Conservation (phyloP, 129 eudicot species). For the Sambucus nigra region DNA sequence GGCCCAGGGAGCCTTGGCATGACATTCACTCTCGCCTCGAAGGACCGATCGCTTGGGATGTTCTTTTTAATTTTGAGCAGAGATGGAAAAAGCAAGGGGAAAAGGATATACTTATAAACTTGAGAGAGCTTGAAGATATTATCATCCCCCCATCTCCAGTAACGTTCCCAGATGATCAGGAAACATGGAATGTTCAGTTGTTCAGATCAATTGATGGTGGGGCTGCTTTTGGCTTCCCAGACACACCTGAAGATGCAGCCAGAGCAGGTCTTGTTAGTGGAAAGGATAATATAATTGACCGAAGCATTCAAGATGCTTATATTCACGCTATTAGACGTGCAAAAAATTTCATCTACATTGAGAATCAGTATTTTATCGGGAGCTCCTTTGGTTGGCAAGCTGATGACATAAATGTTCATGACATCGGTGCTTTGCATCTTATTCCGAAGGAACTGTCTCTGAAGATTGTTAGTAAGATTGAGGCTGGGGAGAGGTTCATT, state of each 20-base stretch:
- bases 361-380: constrained; percentile 83
- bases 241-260: constrained; percentile 68
- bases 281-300: constrained; percentile 65
- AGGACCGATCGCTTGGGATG: constrained; percentile 79
- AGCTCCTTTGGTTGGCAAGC: constrained; percentile 56
- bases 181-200: constrained; percentile 68
- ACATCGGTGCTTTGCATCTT: constrained; percentile 61
- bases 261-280: constrained; percentile 75
- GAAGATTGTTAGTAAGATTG: constrained; percentile 70
- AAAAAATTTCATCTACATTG: constrained; percentile 60
- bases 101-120: constrained; percentile 45
- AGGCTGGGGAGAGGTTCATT: constrained; percentile 69
- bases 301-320: constrained; percentile 84
- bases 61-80: constrained; percentile 68
- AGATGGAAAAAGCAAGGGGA: constrained; percentile 84
- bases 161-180: constrained; percentile 48
- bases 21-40: constrained; percentile 73
- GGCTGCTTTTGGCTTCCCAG: constrained; percentile 84
- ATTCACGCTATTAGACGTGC: constrained; percentile 82
- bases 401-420: constrained; percentile 50
- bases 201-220: constrained; percentile 80
- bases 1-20: constrained; percentile 88
- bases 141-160: constrained; percentile 72
- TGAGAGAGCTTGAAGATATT: constrained; percentile 51
- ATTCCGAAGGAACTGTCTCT: constrained; percentile 72